Evolutionary conservation across 2,329 filamentous ascomycete species (phyloP).

Genomic region (Arthrobotrys musiformis): DNA sequence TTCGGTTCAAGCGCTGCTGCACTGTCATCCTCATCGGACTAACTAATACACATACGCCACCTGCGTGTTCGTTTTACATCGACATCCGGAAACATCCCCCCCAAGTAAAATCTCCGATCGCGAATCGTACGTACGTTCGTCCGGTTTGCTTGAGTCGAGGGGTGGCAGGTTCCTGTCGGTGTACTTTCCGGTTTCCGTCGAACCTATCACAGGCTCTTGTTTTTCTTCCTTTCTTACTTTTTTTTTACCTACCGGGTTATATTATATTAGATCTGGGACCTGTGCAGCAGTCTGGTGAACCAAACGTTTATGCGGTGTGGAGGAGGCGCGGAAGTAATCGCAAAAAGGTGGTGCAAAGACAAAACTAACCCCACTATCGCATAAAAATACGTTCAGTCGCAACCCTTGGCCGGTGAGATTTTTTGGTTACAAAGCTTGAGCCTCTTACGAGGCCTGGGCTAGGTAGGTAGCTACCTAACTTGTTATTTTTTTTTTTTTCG

Average conservation of each 20-base stretch:
- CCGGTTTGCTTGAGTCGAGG: too few species aligned
- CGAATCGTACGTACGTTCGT: conserved; percentile 9
- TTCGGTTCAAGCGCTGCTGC: conserved; percentile 16
- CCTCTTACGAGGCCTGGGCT: conserved; percentile 16
- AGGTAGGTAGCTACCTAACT: conserved; percentile 13
- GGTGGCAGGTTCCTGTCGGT: conserved; percentile 4
- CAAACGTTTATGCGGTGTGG: not conserved
- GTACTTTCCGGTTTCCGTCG: not conserved
- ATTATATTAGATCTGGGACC: too few species aligned
- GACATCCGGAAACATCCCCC: too few species aligned
- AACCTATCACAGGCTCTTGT: conserved; percentile 32
- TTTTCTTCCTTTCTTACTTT: not conserved
- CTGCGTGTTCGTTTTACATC: conserved; percentile 34
- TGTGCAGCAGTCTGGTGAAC: conserved; percentile 28
- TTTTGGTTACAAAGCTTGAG: too few species aligned
- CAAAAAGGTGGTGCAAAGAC: not conserved
- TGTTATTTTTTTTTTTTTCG: too few species aligned
- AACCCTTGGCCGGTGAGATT: conserved; percentile 15
- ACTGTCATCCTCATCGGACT: conserved; percentile 45
- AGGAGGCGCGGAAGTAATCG: conserved; percentile 30
- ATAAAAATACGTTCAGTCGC: too few species aligned
- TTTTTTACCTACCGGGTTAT: not conserved
- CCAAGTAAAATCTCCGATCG: conserved; percentile 43
- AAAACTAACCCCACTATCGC: conserved; percentile 41
- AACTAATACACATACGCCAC: conserved; percentile 19